These are phyloP conservation scores for Mycena vulgaris DNA, from an alignment of 768 basidiomycete species.

Conservation along the genomic window DNA sequence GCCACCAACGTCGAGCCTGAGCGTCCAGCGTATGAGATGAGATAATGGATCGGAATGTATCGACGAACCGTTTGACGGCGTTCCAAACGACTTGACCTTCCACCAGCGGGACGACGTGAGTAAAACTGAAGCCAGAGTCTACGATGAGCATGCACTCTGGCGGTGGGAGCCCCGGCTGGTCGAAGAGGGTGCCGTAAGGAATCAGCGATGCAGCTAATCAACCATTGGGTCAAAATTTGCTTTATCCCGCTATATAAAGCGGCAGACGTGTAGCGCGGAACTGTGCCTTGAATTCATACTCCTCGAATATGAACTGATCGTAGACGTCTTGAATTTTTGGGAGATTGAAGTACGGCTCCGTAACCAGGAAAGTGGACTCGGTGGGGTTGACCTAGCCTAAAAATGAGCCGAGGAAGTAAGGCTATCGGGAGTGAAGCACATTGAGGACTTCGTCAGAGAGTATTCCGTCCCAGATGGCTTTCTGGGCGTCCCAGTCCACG, in stretches of 20 bases:
- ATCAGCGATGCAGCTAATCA: constrained; percentile 82
- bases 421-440: constrained; percentile 54
- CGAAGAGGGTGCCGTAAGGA: constrained; percentile 75
- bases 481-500: constrained; percentile 93
- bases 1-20: constrained; percentile 94
- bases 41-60: constrained; percentile 19
- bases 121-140: constrained; percentile 95
- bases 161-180: constrained; percentile 58
- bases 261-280: constrained; percentile 80
- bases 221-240: too few relatives aligned
- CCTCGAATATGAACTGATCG: constrained; percentile 96
- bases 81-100: constrained; percentile 82
- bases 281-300: constrained; percentile 93
- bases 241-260: too few relatives aligned
- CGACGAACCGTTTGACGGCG: constrained; percentile 82
- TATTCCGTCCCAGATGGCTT: constrained; percentile 93
- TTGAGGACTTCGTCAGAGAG: constrained; percentile 82
- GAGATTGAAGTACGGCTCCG: constrained; percentile 95
- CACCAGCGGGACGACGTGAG: constrained; percentile 90
- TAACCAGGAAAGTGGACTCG: constrained; percentile 84
- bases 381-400: constrained; percentile 76
- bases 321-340: constrained; percentile 93
- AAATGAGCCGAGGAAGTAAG: constrained; percentile 9
- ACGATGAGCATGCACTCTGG: constrained; percentile 89
- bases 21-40: background rate